Conservation (phyloP, 2,329 filamentous ascomycete species). For the Endothia cerciana region DNA sequence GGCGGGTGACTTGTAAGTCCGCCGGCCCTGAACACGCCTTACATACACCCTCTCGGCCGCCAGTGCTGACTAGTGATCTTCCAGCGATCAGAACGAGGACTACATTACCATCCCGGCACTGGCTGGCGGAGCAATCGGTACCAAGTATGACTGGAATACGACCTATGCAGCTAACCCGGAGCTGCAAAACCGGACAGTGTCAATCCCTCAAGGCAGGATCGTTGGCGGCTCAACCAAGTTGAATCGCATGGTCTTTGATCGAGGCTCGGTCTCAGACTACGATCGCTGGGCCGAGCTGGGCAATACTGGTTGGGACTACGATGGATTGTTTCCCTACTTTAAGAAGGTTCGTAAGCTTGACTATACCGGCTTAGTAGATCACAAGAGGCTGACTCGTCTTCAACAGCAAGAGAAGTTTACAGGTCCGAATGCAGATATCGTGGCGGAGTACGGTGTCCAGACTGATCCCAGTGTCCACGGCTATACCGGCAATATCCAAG, state of each 20-base stretch:
- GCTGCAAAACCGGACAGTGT: constrained; percentile 6
- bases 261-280: constrained; percentile 35
- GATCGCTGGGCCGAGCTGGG: constrained; percentile 37
- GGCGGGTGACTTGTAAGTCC: constrained; percentile 30
- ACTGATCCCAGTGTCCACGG: constrained; percentile 36
- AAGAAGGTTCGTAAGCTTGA: constrained; percentile 33
- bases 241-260: constrained; percentile 38
- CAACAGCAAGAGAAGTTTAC: constrained; percentile 34
- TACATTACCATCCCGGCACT: constrained; percentile 35
- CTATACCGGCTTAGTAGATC: too few relatives aligned
- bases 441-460: constrained; percentile 35
- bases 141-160: constrained; percentile 38
- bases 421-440: constrained; percentile 33
- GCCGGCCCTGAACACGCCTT: constrained; percentile 13
- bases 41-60: constrained; percentile 10
- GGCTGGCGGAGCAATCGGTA: constrained; percentile 32
- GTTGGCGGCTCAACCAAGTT: constrained; percentile 36
- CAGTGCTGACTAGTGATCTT: constrained; percentile 5
- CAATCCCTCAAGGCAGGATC: constrained; percentile 32
- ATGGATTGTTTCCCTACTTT: constrained; percentile 36
- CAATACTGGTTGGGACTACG: constrained; percentile 36
- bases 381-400: background rate
- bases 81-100: constrained; percentile 31
- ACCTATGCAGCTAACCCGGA: constrained; percentile 24
- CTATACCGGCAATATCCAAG: constrained; percentile 35